Percentiles rank a stretch among this genome's conserved stretches.
Conservation (phyloP, 306 rosid genomes). For the Vachellia collinsii region DNA sequence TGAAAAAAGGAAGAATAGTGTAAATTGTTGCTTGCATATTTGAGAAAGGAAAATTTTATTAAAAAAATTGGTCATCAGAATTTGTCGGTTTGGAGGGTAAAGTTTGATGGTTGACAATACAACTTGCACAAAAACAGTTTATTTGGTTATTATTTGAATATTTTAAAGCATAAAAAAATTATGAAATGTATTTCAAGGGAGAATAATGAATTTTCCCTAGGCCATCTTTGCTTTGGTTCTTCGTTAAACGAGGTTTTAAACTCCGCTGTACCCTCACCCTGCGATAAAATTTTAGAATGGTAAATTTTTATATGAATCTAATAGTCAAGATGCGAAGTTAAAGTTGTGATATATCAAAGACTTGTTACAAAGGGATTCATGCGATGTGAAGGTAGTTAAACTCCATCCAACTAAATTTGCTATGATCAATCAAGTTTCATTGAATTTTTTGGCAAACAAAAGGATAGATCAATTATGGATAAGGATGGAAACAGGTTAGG, state of each 20-base stretch:
- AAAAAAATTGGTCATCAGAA: not conserved
- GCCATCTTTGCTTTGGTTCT: not conserved
- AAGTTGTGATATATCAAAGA: not conserved
- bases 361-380: not conserved
- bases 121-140: not conserved
- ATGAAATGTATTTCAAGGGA: not conserved
- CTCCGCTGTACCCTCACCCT: not conserved
- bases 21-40: slow-evolving; percentile 42
- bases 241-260: not conserved
- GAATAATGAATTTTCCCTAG: not conserved
- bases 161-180: not conserved
- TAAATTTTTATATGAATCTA: not conserved
- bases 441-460: too few relatives aligned
- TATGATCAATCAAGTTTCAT: not conserved
- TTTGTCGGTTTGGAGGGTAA: not conserved
- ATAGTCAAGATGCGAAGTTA: not conserved
- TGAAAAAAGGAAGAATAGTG: slow-evolving; percentile 35
- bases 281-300: not conserved
- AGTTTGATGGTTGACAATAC: not conserved
- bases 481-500: too few relatives aligned
- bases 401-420: not conserved
- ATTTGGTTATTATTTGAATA: not conserved
- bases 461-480: too few relatives aligned
- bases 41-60: not conserved
- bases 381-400: not conserved